phyloP scores from a whole-genome alignment of 2,329 filamentous ascomycete species.

The Fusarium brachygibbosum region DNA sequence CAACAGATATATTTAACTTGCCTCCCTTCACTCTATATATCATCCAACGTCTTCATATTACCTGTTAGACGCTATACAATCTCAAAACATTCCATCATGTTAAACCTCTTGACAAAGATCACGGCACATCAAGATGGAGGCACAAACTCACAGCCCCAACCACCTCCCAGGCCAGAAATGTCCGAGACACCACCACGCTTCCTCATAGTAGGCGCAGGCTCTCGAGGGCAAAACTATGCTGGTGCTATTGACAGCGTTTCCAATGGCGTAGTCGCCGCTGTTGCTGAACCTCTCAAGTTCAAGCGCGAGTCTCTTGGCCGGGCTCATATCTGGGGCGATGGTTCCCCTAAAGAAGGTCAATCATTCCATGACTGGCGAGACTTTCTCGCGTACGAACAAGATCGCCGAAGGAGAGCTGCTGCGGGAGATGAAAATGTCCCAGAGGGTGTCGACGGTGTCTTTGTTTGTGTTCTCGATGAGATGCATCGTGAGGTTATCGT shows the following conservation, averaged over 20 bases:
- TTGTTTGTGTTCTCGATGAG: constrained; percentile 83
- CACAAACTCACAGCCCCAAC: constrained; percentile 39
- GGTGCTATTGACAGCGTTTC: constrained; percentile 74
- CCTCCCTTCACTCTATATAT: constrained; percentile 5
- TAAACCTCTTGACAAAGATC: constrained; percentile 39
- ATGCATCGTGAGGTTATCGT: constrained; percentile 86
- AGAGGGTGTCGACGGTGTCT: constrained; percentile 71
- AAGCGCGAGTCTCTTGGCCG: constrained; percentile 80
- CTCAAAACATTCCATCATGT: constrained; percentile 30
- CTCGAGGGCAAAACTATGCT: constrained; percentile 81
- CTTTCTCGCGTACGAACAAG: constrained; percentile 79
- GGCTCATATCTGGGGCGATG: constrained; percentile 78
- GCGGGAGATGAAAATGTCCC: constrained; percentile 62
- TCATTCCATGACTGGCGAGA: constrained; percentile 80
- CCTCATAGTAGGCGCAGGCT: constrained; percentile 86
- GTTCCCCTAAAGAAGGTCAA: constrained; percentile 69
- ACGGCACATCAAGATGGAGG: constrained; percentile 25
- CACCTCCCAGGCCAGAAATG: constrained; percentile 59
- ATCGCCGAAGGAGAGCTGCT: constrained; percentile 67
- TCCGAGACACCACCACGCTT: constrained; percentile 72
- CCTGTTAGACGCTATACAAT: neutral
- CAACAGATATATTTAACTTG: constrained; percentile 16
- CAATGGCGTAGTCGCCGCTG: constrained; percentile 77
- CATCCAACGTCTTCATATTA: neutral
- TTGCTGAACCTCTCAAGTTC: constrained; percentile 84